Base-by-base conservation (phyloP, 2,329 filamentous ascomycete genomes). In the Coccinonectria pachysandricola region DNA sequence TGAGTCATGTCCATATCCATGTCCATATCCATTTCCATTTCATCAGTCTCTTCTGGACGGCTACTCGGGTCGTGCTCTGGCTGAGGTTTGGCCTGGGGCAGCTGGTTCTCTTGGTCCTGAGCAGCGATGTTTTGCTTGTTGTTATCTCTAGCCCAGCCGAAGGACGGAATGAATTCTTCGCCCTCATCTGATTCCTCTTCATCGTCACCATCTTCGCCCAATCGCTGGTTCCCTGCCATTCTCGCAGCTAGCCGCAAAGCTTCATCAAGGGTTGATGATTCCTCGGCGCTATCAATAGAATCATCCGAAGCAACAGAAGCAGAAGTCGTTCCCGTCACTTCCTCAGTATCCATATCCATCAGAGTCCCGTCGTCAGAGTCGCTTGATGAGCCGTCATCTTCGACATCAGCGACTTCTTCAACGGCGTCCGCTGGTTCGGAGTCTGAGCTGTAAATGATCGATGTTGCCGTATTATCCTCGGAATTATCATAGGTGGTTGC, bases 281-380 rank as follows among this genome's bases (percentile, higher is more conserved):
- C 83, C 27, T 49, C 53, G 3, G 76, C 80, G 11, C 72, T 72
- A 11, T 71, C 77, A 15, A 64, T 64, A 25, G 56, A 64, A 19
- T 69, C 68, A 3, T 65, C 62, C 7, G 79, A 81, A 22, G 65
- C 70, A 22, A 73, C 59, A 10, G 79, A 81, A 14, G 72, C 76
- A n/a, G n/a, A n/a, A n/a, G n/a, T n/a, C n/a, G n/a, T n/a, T 16
- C 73, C 72, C 2, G 79, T 85, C 36, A 79, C 70, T 41, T 87
- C 81, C 30, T 91, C 82, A 11, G 82, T 65, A 33, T 88, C 83
- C 22, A 93, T 62, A 18, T 78, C 88, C 75, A 87, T 84, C 53
- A 83, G 79, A 1, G 82, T 87, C 15, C 75, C 79, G 38, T 83
- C 79, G 25, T 79, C 77, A 21, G 83, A 79, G 35, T 80, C 69